Evolutionary conservation across 2,329 filamentous ascomycete species (phyloP).

Genomic region (Intubia oerlemansii): DNA sequence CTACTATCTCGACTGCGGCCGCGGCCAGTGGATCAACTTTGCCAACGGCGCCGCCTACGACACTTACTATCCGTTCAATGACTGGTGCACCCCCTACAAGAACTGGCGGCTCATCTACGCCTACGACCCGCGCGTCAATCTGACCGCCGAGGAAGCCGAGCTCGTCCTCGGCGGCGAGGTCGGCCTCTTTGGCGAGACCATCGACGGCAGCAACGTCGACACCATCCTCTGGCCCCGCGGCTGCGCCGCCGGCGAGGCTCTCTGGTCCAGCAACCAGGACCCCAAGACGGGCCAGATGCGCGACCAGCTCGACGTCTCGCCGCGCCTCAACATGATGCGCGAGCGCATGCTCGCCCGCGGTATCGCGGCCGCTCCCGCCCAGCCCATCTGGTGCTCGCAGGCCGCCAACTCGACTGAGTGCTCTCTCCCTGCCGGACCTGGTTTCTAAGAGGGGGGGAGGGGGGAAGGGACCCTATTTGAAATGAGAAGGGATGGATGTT

Average conservation of each 20-base stretch:
- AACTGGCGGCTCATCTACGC: conserved; percentile 67
- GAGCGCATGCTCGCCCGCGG: conserved; percentile 53
- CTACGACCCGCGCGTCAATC: conserved; percentile 48
- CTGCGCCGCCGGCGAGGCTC: conserved; percentile 52
- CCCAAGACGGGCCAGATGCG: conserved; percentile 39
- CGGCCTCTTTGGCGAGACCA: conserved; percentile 65
- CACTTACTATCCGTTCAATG: conserved; percentile 45
- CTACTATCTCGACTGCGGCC: conserved; percentile 72
- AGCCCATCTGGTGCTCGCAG: conserved; percentile 55
- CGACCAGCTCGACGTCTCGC: conserved; percentile 46
- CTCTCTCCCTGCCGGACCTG: conserved; percentile 10
- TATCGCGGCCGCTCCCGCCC: conserved; percentile 39
- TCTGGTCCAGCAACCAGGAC: conserved; percentile 58
- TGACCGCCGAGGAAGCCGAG: conserved; percentile 38
- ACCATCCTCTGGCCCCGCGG: conserved; percentile 58
- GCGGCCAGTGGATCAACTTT: conserved; percentile 61
- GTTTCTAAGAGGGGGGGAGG: conserved; percentile 3
- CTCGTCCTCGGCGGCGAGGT: conserved; percentile 66
- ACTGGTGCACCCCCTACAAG: conserved; percentile 66
- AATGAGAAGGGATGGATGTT: neutral
- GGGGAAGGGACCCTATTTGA: no score
- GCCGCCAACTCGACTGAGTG: conserved; percentile 27
- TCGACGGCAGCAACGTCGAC: conserved; percentile 56
- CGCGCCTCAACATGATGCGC: conserved; percentile 52
- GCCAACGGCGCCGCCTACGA: conserved; percentile 29